Evolutionary conservation across 2,329 filamentous ascomycete genomes (phyloP), one percentile per base, ranked within the genome.

Genomic region (Pseudogymnoascus sp.): DNA sequence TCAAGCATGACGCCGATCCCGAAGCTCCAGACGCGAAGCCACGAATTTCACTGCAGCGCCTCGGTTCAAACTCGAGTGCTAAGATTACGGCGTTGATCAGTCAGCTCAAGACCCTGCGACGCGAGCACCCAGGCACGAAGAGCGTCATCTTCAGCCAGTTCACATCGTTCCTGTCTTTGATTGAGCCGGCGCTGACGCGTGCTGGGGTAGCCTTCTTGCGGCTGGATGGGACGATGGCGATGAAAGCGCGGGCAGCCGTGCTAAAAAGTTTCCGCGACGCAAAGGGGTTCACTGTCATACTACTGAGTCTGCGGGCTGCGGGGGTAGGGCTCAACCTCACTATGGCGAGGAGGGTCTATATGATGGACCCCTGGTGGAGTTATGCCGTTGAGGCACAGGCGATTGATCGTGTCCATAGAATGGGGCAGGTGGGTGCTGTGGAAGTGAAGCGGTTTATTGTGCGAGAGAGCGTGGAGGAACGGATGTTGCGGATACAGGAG

Each of bases 351-450:
- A 81, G 90, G 61, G 95, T 99, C 4, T 99, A 89, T 77, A 95
- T 99, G 90, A 97, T 99, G 94, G 94, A 99, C 75, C 94, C 94
- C 0, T 99, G 94, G 94, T 99, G 94, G 94, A 95, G 90, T 72
- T 99, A 93, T 75, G 92, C 94, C 0, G 88, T 97, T 11, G 94
- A 99, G 76, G 91, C 92, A 4, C 94, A 99, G 75, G 94, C 94
- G 7, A 97, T 99, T 71, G 94, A 99, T 77, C 90, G 94, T 1
- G 92, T 99, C 35, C 94, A 99, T 78, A 86, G 94, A 7, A 97
- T 99, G 90, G 94, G 94, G 0, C 94, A 99, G 74, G 86, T 89
- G 59, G 83, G 86, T 14, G 90, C 93, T 70, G 94, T 99, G 1
- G 84, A 86, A 62, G 92, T 99, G 0, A 88, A 88, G 68, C 81